Percentiles rank a stretch among this genome's conserved stretches.
These are phyloP conservation scores for Tuber melanosporum DNA, from an alignment of 495 filamentous ascomycete genomes.

Conservation along the genomic window DNA sequence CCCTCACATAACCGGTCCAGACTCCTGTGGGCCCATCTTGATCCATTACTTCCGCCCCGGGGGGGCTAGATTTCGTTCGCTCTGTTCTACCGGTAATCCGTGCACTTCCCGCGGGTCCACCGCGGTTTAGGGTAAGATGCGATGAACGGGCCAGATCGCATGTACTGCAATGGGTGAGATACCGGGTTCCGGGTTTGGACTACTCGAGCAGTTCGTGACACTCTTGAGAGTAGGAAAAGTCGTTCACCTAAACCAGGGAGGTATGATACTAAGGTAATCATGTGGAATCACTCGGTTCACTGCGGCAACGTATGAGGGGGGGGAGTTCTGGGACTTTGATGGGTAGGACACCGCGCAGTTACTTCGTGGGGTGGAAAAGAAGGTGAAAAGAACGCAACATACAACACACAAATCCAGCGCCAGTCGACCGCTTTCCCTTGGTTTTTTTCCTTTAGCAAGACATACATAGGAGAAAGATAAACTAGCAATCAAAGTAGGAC, in stretches of 20 bases:
- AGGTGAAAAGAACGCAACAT: not conserved
- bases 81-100: too few relatives aligned
- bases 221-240: not conserved
- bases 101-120: too few relatives aligned
- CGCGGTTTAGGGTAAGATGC: not conserved
- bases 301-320: fast-evolving
- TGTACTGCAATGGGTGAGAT: not conserved
- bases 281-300: not conserved
- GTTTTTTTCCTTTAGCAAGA: not conserved
- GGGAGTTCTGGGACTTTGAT: not conserved
- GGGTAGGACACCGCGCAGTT: not conserved
- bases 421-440: not conserved
- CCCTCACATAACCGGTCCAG: too few relatives aligned
- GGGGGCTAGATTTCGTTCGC: too few relatives aligned
- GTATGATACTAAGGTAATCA: not conserved
- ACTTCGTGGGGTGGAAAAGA: not conserved
- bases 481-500: not conserved
- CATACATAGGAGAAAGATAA: not conserved
- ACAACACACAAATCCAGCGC: not conserved
- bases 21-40: not conserved
- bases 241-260: not conserved
- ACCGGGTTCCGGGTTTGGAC: not conserved
- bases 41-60: not conserved
- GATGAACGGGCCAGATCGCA: not conserved
- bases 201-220: too few relatives aligned